phyloP scores from a whole-genome alignment of 805 yeast genomes.

The Cyberlindnera maritima region DNA sequence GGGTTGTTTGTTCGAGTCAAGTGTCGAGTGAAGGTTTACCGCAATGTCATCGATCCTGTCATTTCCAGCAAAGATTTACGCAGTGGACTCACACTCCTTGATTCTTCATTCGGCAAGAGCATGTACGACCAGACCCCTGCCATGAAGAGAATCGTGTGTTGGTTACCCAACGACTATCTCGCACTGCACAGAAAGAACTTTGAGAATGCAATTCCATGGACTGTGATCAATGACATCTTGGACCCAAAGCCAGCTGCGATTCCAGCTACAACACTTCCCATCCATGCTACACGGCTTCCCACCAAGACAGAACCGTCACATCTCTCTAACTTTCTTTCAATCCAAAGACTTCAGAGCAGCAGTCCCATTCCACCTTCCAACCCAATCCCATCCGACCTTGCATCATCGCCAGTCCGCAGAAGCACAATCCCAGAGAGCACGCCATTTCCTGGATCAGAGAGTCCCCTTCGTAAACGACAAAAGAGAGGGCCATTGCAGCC shows the following conservation, averaged over 20 bases:
- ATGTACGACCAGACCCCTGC: not conserved
- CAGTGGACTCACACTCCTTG: not conserved
- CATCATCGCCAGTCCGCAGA: not conserved
- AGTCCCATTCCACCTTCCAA: not conserved
- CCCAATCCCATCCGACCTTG: not conserved
- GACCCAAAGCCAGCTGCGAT: not conserved
- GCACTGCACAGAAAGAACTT: not conserved
- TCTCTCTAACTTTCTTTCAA: not conserved
- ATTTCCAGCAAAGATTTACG: not conserved
- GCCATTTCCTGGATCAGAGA: not conserved
- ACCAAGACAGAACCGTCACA: not conserved
- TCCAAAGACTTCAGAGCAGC: not conserved
- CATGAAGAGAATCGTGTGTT: not conserved
- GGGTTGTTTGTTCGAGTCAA: constrained; percentile 2
- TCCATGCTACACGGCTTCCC: not conserved
- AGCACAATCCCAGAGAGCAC: not conserved
- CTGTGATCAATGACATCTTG: not conserved
- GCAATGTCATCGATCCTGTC: constrained; percentile 1
- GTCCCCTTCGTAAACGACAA: not conserved
- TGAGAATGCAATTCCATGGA: not conserved
- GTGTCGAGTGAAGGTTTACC: constrained; percentile 8
- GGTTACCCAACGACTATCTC: not conserved
- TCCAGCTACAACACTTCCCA: not conserved
- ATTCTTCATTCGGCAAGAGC: not conserved
- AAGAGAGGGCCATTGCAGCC: not conserved